A percentile compares a stretch with the other conserved stretches of the same genome.
phyloP scores from a whole-genome alignment of 805 yeast species.

The Candida koratica region DNA sequence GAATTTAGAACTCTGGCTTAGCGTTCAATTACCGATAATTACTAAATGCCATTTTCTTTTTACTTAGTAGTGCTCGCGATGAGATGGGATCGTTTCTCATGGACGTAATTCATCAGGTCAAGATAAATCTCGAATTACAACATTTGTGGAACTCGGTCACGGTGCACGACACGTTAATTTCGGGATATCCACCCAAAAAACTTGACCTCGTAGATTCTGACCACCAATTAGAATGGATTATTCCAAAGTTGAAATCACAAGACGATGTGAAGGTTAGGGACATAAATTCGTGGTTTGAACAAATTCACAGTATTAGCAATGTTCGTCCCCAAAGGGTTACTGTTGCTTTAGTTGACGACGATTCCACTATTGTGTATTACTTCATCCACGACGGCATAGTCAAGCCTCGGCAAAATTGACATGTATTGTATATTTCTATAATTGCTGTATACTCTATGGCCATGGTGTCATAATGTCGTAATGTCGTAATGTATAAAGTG shows the following conservation, averaged over 20 bases:
- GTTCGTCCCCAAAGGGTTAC: constrained; percentile 44
- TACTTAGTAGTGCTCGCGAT: neutral
- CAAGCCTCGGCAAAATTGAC: constrained; percentile 56
- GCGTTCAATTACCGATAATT: too few species aligned
- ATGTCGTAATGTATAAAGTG: too few species aligned
- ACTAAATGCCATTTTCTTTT: neutral
- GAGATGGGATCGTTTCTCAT: constrained; percentile 2
- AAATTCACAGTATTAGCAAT: constrained; percentile 16
- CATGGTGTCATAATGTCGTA: too few species aligned
- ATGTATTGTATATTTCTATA: too few species aligned
- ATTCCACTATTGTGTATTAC: constrained; percentile 70
- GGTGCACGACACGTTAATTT: constrained; percentile 1
- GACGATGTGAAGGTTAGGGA: constrained; percentile 31
- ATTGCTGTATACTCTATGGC: too few species aligned
- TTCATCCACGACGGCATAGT: constrained; percentile 62
- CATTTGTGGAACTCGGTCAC: constrained; percentile 37
- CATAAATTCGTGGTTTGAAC: constrained; percentile 39
- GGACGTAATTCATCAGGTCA: constrained; percentile 5
- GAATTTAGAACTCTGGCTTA: too few species aligned
- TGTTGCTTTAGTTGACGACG: constrained; percentile 55
- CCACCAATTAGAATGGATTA: constrained; percentile 35
- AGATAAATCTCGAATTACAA: constrained; percentile 41
- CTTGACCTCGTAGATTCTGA: constrained; percentile 5
- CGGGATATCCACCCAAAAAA: constrained; percentile 9
- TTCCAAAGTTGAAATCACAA: constrained; percentile 29